These are phyloP conservation scores for Parasitella parasitica DNA, from an alignment of 371 early-diverging fungal genomes.

Conservation along the genomic window DNA sequence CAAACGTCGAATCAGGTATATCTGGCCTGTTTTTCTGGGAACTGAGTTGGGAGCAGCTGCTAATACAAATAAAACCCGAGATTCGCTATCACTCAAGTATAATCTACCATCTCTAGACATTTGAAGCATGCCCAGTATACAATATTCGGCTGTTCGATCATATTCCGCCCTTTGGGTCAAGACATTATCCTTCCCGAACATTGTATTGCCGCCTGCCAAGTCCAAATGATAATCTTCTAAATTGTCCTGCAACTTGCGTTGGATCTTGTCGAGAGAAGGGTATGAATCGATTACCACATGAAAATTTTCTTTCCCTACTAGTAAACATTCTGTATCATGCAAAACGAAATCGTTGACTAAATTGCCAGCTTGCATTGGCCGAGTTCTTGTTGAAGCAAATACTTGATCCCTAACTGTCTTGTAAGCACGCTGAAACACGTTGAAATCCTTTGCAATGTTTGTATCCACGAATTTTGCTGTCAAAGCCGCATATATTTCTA, in stretches of 20 bases:
- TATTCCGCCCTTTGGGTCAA: not conserved
- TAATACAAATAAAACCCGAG: not conserved
- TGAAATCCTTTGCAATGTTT: not conserved
- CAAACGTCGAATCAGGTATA: not conserved
- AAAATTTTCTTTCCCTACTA: not conserved
- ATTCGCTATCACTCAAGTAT: not conserved
- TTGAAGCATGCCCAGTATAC: not conserved
- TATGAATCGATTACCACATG: not conserved
- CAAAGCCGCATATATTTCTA: conserved; percentile 20
- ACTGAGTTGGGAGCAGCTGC: not conserved
- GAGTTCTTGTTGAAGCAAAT: not conserved
- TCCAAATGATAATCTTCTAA: not conserved
- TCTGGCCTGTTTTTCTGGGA: not conserved
- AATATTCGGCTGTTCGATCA: not conserved
- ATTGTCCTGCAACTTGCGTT: not conserved
- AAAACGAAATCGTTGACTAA: not conserved
- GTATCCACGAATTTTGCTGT: not conserved
- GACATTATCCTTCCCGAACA: not conserved
- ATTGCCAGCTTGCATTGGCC: not conserved
- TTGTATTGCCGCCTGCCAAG: not conserved
- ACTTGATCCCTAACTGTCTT: not conserved
- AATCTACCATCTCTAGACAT: not conserved
- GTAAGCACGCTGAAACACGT: not conserved
- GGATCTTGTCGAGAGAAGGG: not conserved
- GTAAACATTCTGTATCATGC: not conserved